These are phyloP conservation scores for Colletotrichum higginsianum DNA, from an alignment of 2,329 filamentous ascomycete genomes.

Conservation along the genomic window DNA sequence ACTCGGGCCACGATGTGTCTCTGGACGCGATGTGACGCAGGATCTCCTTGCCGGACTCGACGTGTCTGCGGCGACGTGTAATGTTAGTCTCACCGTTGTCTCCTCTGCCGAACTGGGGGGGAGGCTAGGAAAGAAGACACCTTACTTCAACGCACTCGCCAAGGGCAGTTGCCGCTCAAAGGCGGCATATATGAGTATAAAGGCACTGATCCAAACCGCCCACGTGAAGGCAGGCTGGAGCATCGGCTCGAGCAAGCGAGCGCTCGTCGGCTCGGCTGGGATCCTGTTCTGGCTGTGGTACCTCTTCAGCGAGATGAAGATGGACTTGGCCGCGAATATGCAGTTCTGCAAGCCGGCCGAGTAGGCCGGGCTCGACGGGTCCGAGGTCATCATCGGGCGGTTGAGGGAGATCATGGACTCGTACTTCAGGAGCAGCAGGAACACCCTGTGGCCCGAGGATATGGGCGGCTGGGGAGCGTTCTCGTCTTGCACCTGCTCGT, in stretches of 20 bases:
- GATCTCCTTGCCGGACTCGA: slow-evolving; percentile 49
- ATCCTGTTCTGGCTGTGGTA: slow-evolving; percentile 44
- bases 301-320: slow-evolving; percentile 58
- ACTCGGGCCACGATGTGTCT: slow-evolving; percentile 53
- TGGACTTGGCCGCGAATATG: slow-evolving; percentile 64
- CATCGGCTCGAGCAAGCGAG: slow-evolving; percentile 49
- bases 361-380: slow-evolving; percentile 59
- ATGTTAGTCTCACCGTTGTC: background rate
- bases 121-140: background rate
- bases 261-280: slow-evolving; percentile 16
- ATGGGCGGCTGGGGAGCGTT: slow-evolving; percentile 39
- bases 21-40: slow-evolving; percentile 48
- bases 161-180: slow-evolving; percentile 60
- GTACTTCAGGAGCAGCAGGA: slow-evolving; percentile 62
- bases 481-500: slow-evolving; percentile 46
- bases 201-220: slow-evolving; percentile 68
- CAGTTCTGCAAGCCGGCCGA: slow-evolving; percentile 66
- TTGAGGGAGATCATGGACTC: slow-evolving; percentile 67
- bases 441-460: slow-evolving; percentile 53
- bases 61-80: slow-evolving; percentile 44
- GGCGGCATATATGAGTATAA: slow-evolving; percentile 66
- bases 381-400: slow-evolving; percentile 63
- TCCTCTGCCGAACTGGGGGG: rapidly evolving
- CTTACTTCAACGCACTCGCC: slow-evolving; percentile 56
- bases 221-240: slow-evolving; percentile 68